Base-by-base conservation (phyloP, 2,329 filamentous ascomycete species). In the Pleoardoris graminearum region DNA sequence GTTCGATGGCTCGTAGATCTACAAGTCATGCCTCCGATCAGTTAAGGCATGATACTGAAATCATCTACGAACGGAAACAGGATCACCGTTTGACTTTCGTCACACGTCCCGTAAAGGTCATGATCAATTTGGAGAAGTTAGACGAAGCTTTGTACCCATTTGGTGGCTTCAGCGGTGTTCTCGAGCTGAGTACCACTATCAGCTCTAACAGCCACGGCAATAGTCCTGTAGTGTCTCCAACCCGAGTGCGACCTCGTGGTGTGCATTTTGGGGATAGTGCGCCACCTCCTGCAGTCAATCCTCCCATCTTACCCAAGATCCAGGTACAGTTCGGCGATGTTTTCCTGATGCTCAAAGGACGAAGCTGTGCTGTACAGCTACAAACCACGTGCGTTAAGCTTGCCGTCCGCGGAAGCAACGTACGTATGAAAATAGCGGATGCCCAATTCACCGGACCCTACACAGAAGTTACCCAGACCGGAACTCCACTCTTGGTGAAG, bases 71-170 rank as follows among this genome's bases (percentile, higher is more conserved):
- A 27, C 62, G 69, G 54, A 58, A 52, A 12, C 61, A 62, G 22
- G 68, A 71, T 16, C 63, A 59, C 10, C 66, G 70, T 7, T 58
- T 89, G 14, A 85, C 89, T 27, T 70, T 96, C 12, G 83, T 85
- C 47, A 95, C 91, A 0, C 79, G 95, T 8, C 91, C 92, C 5
- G 72, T 97, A 1, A 84, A 87, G 53, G 71, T 96, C 8, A 83
- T 86, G 51, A 75, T 97, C 35, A 90, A 97, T 67, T 76, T 97
- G 14, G 86, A 88, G 58, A 83, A 84, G 50, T 76, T 97, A 19
- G 94, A 97, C 62, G 91, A 96, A 63, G 90, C 90, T 0, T 85
- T 97, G 54, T 85, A 85, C 50, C 91, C 90, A 80, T 92, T 97
- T 73, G 94, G 94, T 30, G 94, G 94, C 0, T 78, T 99, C 37